Conservation (phyloP, 2,329 filamentous ascomycete species). For the Ophiocordyceps australis region DNA sequence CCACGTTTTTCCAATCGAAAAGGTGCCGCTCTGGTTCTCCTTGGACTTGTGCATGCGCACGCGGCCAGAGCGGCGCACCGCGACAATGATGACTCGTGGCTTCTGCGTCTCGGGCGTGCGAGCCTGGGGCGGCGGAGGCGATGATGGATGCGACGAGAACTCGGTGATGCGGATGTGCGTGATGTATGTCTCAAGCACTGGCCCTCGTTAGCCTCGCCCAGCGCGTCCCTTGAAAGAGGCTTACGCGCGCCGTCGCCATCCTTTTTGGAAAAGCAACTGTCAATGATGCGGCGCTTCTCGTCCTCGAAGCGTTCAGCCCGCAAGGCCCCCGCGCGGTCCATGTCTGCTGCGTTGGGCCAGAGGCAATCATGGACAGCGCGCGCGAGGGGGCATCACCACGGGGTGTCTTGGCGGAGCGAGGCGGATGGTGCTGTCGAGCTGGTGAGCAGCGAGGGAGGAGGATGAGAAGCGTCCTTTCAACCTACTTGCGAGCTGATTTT, state of each 20-base stretch:
- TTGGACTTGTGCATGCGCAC: conserved; percentile 95
- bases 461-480: too few relatives aligned
- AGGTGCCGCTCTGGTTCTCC: conserved; percentile 83
- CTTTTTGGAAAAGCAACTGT: conserved; percentile 84
- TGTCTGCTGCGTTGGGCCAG: conserved; percentile 6
- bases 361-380: not conserved
- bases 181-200: conserved; percentile 70
- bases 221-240: conserved; percentile 14
- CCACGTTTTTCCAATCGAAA: conserved; percentile 98
- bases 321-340: conserved; percentile 19
- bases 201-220: not conserved
- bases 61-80: conserved; percentile 78
- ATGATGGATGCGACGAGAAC: conserved; percentile 65
- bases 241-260: conserved; percentile 73
- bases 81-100: conserved; percentile 76
- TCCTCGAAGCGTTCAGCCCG: conserved; percentile 83
- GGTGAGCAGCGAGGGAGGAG: not conserved
- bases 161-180: conserved; percentile 89
- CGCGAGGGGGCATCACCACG: not conserved
- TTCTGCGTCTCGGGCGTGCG: conserved; percentile 59
- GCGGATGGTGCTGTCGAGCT: not conserved
- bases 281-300: conserved; percentile 85
- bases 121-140: conserved; percentile 68
- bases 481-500: too few relatives aligned
- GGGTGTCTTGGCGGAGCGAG: not conserved